Evolutionary conservation across 2,329 filamentous ascomycete genomes (phyloP), one percentile per base, ranked within the genome.

Genomic region (Myriosclerotinia curreyana): DNA sequence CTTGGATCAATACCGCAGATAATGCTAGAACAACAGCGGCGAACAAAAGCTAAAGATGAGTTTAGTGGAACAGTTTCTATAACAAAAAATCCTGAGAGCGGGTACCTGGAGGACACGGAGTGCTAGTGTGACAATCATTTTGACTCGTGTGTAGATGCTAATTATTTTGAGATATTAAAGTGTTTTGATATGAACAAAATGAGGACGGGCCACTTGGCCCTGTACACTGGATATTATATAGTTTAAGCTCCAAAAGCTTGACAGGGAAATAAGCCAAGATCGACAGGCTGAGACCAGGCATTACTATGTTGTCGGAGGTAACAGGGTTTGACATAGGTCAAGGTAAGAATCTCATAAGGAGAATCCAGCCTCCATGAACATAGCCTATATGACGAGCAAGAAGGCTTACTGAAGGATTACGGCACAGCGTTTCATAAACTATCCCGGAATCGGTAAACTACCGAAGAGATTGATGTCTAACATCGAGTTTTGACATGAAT

Each of bases 121-220:
- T 25, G 56, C 68, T 31, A 71, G 60, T 51, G 67, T 71, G 53
- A 70, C 62, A 60, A 72, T 69, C 70, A 73, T 72, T 22, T 36
- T 61, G 55, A 7, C 22, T 60, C 22, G 44, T 69, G 6, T 38
- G 15, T 22, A 50, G 11, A 5, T 48, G n/a, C 56, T 38, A 51
- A 60, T 15, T 44, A 34, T 56, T 34, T 8, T 56, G 25, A 11
- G 40, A 6, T 34, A 22, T 17, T 22, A 15, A 15, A 31, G 20
- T n/a, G 1, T 46, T 56, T 49, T 25, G 8, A 49, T 48, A 22
- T 38, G 25, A 56, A 56, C 22, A 31, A 28, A 8, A 15, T 56
- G 22, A 34, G 17, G 12, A 40, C 3, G 36, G n/a, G 11, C 9
- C 40, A 52, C 36, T 44, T 60, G 58, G 17, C 15, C 7, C 38